These are phyloP conservation scores for Apodospora peruviana DNA, from an alignment of 495 filamentous ascomycete genomes.

Conservation along the genomic window DNA sequence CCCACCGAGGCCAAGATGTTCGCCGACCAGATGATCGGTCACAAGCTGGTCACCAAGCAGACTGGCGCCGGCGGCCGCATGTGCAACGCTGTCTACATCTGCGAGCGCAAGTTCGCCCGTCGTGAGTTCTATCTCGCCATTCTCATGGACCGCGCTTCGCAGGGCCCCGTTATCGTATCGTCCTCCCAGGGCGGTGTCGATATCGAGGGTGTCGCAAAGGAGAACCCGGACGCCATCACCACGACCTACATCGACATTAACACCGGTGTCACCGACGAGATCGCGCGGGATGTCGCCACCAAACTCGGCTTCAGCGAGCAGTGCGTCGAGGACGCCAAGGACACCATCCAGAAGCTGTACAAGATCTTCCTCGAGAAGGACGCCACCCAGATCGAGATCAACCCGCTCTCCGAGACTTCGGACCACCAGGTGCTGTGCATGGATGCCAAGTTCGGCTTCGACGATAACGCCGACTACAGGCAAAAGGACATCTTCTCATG, in stretches of 20 bases:
- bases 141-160: conserved; percentile 90
- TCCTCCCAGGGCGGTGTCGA: conserved; percentile 99
- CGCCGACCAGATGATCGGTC: conserved; percentile 97
- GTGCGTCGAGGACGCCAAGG: conserved; percentile 89
- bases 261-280: conserved; percentile 88
- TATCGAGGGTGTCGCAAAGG: conserved; percentile 96
- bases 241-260: conserved; percentile 93
- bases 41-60: conserved; percentile 99
- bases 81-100: conserved; percentile 96
- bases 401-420: conserved; percentile 92
- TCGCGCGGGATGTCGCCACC: conserved; percentile 82
- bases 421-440: conserved; percentile 97
- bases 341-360: conserved; percentile 97
- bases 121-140: conserved; percentile 98
- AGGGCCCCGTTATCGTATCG: conserved; percentile 91
- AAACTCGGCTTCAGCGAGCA: conserved; percentile 95
- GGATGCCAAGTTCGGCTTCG: conserved; percentile 97
- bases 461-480: conserved; percentile 97
- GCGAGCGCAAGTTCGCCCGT: conserved; percentile 98
- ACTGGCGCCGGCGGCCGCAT: conserved; percentile 85
- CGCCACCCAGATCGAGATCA: conserved; percentile 99
- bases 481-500: conserved; percentile 93
- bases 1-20: conserved; percentile 84
- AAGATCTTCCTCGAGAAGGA: conserved; percentile 97
- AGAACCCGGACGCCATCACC: conserved; percentile 90